Base-by-base conservation (phyloP, 345 rosid genomes). In the Lenwebbia sp. region DNA sequence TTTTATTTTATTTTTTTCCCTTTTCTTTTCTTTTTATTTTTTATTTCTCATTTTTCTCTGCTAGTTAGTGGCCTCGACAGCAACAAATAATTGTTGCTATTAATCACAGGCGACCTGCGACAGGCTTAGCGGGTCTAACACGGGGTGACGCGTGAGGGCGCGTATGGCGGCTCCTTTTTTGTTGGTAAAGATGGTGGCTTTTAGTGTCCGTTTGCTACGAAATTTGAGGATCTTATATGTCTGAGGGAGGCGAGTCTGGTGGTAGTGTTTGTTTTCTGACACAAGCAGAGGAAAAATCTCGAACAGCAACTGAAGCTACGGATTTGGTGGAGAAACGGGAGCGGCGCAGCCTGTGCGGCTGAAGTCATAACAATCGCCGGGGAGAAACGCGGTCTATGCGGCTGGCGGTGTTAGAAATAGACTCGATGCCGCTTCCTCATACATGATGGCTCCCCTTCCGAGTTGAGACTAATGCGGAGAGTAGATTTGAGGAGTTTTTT, bases 301-400 rank as follows among this genome's bases (percentile, higher is more conserved):
- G 10, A 28, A 15, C 40, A 30, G 1, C 75, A 28, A 3, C 21
- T 7, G 33, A 62, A 14, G 76, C 23, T 30, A 4, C 2, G 11
- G 23, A 30, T 30, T 65, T 30, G 44, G 3, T 7, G 23, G 23
- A 7, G 75, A 30, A 62, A 62, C 28, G 74, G 21, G 23, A 62
- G 40, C 4, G 23, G 7, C 4, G 11, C 11, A 2, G 5, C 10
- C 11, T 7, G 4, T 62, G 10, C 5, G 8, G 4, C 0, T 28
- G 2, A 22, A 8, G 13, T 62, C 0, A 1, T 30, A 15, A 62
- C 2, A 0, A 30, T 62, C 10, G 30, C 13, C 1, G 0, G 7
- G 33, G 23, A 65, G 0, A 65, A 65, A 2, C 23, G 9, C 3
- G 5, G 0, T 0, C 13, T 65, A 65, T 3, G 0, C 1, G 1